phyloP scores from a whole-genome alignment of 2,329 filamentous ascomycete genomes.

The Xylariaceae sp. region DNA sequence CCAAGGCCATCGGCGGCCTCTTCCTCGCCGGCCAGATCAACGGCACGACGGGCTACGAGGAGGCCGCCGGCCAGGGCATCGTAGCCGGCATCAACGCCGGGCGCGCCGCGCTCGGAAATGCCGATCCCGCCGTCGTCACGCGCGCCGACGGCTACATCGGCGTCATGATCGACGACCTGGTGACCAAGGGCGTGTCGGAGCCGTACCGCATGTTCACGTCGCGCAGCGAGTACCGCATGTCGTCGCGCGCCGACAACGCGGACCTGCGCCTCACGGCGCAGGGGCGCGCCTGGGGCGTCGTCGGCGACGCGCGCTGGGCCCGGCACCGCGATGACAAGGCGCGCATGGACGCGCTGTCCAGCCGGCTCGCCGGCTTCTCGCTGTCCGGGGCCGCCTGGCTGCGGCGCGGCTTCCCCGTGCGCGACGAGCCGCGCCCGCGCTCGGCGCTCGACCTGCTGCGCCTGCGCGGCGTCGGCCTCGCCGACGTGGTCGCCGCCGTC shows the following conservation, averaged over 20 bases:
- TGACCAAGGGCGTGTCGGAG: constrained; percentile 93
- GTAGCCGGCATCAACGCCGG: constrained; percentile 92
- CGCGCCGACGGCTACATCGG: constrained; percentile 92
- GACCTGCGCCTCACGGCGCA: constrained; percentile 76
- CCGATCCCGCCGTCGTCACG: constrained; percentile 59
- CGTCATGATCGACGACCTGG: constrained; percentile 96
- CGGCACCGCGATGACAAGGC: constrained; percentile 57
- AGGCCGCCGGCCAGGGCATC: constrained; percentile 89
- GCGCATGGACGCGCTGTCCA: constrained; percentile 60
- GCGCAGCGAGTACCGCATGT: constrained; percentile 91
- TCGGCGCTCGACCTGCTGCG: constrained; percentile 75
- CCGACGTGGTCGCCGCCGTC: constrained; percentile 50
- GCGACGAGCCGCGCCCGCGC: constrained; percentile 57
- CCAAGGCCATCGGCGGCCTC: constrained; percentile 80
- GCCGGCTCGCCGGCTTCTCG: constrained; percentile 48
- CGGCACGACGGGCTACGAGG: constrained; percentile 95
- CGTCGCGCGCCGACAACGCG: constrained; percentile 86
- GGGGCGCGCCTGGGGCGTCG: constrained; percentile 68
- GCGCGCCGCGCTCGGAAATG: constrained; percentile 61
- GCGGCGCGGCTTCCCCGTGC: constrained; percentile 59
- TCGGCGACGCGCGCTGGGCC: constrained; percentile 72
- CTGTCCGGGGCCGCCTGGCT: constrained; percentile 61
- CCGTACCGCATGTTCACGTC: constrained; percentile 98
- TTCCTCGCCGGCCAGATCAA: constrained; percentile 97
- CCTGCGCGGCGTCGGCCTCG: constrained; percentile 50